phyloP scores from a whole-genome alignment of 192 early-diverging fungal species.

The Coemansia pectinata region DNA sequence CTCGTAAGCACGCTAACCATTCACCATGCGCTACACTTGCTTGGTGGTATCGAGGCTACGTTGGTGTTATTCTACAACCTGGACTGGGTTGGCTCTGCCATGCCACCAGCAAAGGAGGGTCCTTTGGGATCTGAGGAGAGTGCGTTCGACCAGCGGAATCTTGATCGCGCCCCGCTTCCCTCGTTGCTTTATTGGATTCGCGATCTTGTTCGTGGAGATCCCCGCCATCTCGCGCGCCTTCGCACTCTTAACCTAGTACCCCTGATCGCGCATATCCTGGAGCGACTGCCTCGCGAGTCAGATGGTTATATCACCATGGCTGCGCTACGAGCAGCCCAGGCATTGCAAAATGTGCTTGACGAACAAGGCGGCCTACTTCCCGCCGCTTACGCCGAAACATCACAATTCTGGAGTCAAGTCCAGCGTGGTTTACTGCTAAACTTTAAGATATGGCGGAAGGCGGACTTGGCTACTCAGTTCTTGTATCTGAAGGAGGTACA shows the following conservation, averaged over 20 bases:
- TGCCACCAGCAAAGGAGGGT: slow-evolving; percentile 22
- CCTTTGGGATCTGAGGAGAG: slow-evolving; percentile 37
- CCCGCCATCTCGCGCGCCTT: slow-evolving; percentile 20
- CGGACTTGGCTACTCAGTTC: slow-evolving; percentile 20
- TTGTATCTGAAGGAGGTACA: slow-evolving; percentile 28
- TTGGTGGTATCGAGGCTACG: slow-evolving; percentile 31
- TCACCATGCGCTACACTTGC: slow-evolving; percentile 25
- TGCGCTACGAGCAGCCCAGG: slow-evolving; percentile 30
- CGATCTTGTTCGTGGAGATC: slow-evolving; percentile 30
- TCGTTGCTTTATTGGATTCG: slow-evolving; percentile 38
- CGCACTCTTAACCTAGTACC: slow-evolving; percentile 20
- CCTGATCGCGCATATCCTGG: slow-evolving; percentile 29
- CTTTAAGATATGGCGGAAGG: slow-evolving; percentile 34
- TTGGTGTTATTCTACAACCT: slow-evolving; percentile 31
- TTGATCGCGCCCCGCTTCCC: slow-evolving; percentile 26
- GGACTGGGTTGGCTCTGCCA: slow-evolving; percentile 36
- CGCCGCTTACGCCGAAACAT: slow-evolving; percentile 15
- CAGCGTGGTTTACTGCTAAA: slow-evolving; percentile 36
- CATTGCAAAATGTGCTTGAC: slow-evolving; percentile 32
- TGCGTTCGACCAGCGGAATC: slow-evolving; percentile 26
- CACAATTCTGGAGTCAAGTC: slow-evolving; percentile 37
- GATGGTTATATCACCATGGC: slow-evolving; percentile 25
- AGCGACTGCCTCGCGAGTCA: slow-evolving; percentile 15
- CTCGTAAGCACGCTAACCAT: slow-evolving; percentile 18
- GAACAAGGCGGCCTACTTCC: slow-evolving; percentile 35